A percentile compares a stretch with the other conserved stretches of the same genome.
Evolutionary conservation across 805 yeast species (phyloP).

Genomic region (Ogataea angusta): DNA sequence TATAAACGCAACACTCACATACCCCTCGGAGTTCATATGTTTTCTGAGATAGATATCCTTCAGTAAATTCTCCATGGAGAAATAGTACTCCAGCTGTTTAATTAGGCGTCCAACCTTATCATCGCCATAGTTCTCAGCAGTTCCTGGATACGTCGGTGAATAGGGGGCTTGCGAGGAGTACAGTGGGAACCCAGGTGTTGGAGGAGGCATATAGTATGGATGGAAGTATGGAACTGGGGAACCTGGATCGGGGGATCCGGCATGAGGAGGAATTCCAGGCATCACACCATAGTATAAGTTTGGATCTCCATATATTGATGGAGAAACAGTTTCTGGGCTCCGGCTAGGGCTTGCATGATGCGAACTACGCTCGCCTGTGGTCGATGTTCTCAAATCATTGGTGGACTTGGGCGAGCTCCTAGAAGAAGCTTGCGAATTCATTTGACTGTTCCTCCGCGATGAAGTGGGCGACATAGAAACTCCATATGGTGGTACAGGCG

Average conservation of each 20-base stretch:
- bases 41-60: slow-evolving; percentile 77
- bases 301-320: slow-evolving; percentile 18
- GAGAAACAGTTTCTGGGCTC: slow-evolving; percentile 8
- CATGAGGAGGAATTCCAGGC: slow-evolving; percentile 11
- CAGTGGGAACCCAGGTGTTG: slow-evolving; percentile 9
- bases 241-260: slow-evolving; percentile 9
- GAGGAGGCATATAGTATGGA: slow-evolving; percentile 13
- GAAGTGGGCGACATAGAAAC: slow-evolving; percentile 7
- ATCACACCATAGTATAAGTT: slow-evolving; percentile 12
- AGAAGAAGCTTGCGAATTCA: slow-evolving; percentile 16
- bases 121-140: slow-evolving; percentile 2
- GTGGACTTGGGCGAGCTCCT: slow-evolving; percentile 16
- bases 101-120: slow-evolving; percentile 17
- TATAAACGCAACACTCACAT: slow-evolving; percentile 55
- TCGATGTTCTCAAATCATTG: background rate
- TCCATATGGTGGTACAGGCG: slow-evolving; percentile 14
- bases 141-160: background rate
- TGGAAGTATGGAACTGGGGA: slow-evolving; percentile 12
- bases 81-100: slow-evolving; percentile 79
- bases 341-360: background rate
- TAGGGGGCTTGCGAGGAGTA: slow-evolving; percentile 7
- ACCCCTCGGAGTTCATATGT: slow-evolving; percentile 73
- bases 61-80: slow-evolving; percentile 78
- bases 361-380: no score
- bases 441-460: slow-evolving; percentile 14